Base-by-base conservation (phyloP, 306 rosid genomes). In the Glycyrrhiza uralensis region DNA sequence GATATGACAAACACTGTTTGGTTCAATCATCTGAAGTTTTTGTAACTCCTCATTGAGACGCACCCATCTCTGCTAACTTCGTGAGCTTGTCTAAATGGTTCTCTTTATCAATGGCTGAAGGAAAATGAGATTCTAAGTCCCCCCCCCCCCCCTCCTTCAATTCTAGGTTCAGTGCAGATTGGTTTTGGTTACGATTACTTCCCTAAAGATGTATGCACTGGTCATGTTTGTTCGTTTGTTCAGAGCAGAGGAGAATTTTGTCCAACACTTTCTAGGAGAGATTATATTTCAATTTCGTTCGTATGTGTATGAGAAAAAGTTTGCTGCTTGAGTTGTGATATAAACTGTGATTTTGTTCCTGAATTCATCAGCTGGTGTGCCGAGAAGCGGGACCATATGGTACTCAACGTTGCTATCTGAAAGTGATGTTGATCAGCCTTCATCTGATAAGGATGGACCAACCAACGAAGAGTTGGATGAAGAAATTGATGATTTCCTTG, bases 401-500 rank as follows among this genome's bases (percentile, higher is more conserved):
- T 91, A 41, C 81, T 87, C 96, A 0, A 82, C 87, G 4, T 49
- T 23, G 4, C 33, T 68, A 60, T 58, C 74, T 61, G 83, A 72
- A 33, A 51, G 71, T 41, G 79, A 84, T 33, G 59, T 7, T 73
- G 69, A 70, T 61, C 79, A 42, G n/a, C 61, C 38, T 62, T 33
- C 66, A 19, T 26, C 30, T 38, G 68, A 72, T 42, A 74, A 50
- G 57, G 71, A 42, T 57, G 81, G 30, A 8, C 33, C 13, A 12
- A 81, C 69, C 64, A 79, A 76, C 4, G 72, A 59, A 22, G 65
- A 6, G 1, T 11, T 44, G 7, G 85, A 65, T 61, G 94, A 60
- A 30, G 91, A 75, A 2, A 17, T 82, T 44, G 91, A 82, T 10
- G 79, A 76, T 20, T 58, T 86, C 57, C 84, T 88, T 71, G 88